Conservation (phyloP, 2,329 filamentous ascomycete genomes). For the Elsinoe australis region DNA sequence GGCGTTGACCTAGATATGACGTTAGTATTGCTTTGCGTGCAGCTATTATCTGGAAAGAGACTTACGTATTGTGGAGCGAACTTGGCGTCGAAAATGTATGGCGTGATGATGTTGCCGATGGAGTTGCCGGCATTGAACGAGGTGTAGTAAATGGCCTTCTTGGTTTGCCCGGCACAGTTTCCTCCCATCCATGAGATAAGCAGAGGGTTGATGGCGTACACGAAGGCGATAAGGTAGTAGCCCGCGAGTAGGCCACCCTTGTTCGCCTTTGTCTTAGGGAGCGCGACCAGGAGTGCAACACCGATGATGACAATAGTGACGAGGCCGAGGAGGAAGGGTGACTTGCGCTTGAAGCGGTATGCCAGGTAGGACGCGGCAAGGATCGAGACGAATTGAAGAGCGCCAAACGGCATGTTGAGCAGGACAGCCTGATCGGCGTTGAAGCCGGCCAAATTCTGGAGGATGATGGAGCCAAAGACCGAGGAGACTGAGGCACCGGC, state of each 20-base stretch:
- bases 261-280: slow-evolving; percentile 18
- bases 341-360: slow-evolving; percentile 20
- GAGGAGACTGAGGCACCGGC: slow-evolving; percentile 17
- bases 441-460: slow-evolving; percentile 17
- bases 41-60: background rate
- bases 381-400: slow-evolving; percentile 17
- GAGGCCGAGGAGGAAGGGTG: slow-evolving; percentile 18
- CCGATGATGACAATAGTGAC: slow-evolving; percentile 18
- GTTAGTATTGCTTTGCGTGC: background rate
- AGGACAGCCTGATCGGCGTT: slow-evolving; percentile 17
- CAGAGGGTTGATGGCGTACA: slow-evolving; percentile 18
- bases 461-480: slow-evolving; percentile 19
- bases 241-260: slow-evolving; percentile 17
- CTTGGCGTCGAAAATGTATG: slow-evolving; percentile 18
- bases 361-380: slow-evolving; percentile 16
- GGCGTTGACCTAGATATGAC: slow-evolving; percentile 13
- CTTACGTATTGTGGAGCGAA: slow-evolving; percentile 19
- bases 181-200: slow-evolving; percentile 18
- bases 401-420: slow-evolving; percentile 19
- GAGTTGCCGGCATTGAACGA: slow-evolving; percentile 17
- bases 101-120: slow-evolving; percentile 19
- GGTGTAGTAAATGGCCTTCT: slow-evolving; percentile 19
- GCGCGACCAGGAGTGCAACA: slow-evolving; percentile 17
- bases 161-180: slow-evolving; percentile 19
- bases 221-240: slow-evolving; percentile 19